A percentile compares a stretch with the other conserved stretches of the same genome.
These are phyloP conservation scores for Lachnellula willkommii DNA, from an alignment of 2,329 filamentous ascomycete species.

Conservation along the genomic window DNA sequence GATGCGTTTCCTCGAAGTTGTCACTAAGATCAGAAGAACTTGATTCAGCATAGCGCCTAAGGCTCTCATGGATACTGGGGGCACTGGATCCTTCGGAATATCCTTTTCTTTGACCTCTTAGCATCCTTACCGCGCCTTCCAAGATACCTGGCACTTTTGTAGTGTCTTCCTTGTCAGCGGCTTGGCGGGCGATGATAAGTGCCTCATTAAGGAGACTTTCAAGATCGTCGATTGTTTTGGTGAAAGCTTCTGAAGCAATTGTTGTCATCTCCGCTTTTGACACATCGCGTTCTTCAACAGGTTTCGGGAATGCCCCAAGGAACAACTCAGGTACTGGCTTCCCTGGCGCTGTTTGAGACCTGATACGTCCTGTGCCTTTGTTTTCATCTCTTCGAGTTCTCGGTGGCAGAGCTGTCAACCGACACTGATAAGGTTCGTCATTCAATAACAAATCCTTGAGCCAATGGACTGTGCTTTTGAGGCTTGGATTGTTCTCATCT, in stretches of 20 bases:
- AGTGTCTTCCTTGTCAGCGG: conserved; percentile 25
- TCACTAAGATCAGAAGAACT: conserved; percentile 16
- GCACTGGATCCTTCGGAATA: conserved; percentile 9
- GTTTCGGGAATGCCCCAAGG: conserved; percentile 9
- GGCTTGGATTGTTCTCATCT: conserved; percentile 9
- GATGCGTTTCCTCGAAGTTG: conserved; percentile 3
- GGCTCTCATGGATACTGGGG: conserved; percentile 27
- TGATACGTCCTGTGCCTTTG: conserved; percentile 1
- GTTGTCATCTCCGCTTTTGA: background rate
- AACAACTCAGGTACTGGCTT: conserved; percentile 14
- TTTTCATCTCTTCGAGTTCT: conserved; percentile 14
- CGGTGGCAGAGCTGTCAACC: conserved; percentile 27
- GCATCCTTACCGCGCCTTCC: conserved; percentile 19
- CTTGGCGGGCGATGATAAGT: conserved; percentile 33
- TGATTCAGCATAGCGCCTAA: conserved; percentile 20
- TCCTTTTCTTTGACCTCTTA: conserved; percentile 18
- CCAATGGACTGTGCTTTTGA: conserved; percentile 26
- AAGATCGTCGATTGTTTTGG: conserved; percentile 33
- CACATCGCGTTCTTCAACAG: conserved; percentile 5
- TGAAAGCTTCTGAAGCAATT: conserved; percentile 27
- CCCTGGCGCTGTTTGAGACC: conserved; percentile 12
- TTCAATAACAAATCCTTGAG: conserved; percentile 24
- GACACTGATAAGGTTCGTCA: conserved; percentile 24
- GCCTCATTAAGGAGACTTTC: conserved; percentile 34
- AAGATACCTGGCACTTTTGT: conserved; percentile 18